phyloP scores from a whole-genome alignment of 257 asterid genomes.

The Leonotis leonurus region DNA sequence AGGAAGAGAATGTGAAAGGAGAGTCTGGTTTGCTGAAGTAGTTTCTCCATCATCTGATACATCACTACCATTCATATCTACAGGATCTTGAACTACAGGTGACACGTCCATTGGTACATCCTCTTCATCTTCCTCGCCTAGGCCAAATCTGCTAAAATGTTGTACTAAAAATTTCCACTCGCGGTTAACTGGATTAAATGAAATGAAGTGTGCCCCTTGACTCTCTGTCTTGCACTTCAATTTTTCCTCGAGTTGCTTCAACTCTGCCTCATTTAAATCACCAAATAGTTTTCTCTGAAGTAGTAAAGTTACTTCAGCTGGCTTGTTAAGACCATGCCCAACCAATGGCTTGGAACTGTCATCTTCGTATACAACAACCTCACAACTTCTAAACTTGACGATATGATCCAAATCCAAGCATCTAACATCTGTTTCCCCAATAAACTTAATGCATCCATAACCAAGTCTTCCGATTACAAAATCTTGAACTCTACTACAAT shows the following conservation, averaged over 20 bases:
- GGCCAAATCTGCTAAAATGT: conserved; percentile 95
- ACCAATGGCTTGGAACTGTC: conserved; percentile 62
- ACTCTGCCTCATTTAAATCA: conserved; percentile 15
- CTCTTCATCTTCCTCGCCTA: conserved; percentile 81
- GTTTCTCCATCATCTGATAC: conserved; percentile 47
- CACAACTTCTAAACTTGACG: conserved; percentile 52
- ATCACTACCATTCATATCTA: conserved; percentile 43
- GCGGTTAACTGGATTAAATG: conserved; percentile 49
- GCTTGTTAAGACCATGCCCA: conserved; percentile 83
- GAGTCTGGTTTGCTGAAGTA: conserved; percentile 36
- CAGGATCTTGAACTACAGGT: conserved; percentile 44
- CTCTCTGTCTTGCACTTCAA: conserved; percentile 56
- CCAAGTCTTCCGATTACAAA: conserved; percentile 78
- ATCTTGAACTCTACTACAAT: conserved; percentile 63
- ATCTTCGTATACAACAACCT: conserved; percentile 71
- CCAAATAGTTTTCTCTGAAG: conserved; percentile 23
- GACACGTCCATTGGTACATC: conserved; percentile 64
- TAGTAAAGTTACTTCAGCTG: conserved; percentile 75
- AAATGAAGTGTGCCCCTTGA: conserved; percentile 80
- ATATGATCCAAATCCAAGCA: conserved; percentile 66
- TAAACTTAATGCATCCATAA: conserved; percentile 59
- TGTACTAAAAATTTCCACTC: conserved; percentile 85
- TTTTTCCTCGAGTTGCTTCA: conserved; percentile 31
- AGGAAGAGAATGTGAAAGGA: conserved; percentile 90
- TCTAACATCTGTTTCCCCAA: conserved; percentile 81